Evolutionary conservation across 2,329 filamentous ascomycete genomes (phyloP).

Genomic region (Myriosclerotinia curreyana): DNA sequence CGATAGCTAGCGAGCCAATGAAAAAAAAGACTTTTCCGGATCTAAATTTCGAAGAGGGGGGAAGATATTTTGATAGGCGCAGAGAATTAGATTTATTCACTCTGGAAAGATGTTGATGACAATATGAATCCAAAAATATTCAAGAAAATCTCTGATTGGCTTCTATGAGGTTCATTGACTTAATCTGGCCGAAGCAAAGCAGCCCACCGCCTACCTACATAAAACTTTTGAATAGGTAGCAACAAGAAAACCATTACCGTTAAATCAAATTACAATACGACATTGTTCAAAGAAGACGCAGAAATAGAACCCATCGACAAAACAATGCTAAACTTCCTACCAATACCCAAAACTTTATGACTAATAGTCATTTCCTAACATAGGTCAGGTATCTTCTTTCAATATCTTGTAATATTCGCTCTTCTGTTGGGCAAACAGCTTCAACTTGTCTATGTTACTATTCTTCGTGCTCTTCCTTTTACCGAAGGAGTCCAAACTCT

Average conservation of each 20-base stretch:
- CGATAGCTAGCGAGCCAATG: constrained; percentile 5
- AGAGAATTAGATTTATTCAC: not conserved
- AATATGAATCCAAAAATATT: not conserved
- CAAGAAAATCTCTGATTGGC: not conserved
- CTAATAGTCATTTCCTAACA: not conserved
- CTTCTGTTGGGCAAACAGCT: not conserved
- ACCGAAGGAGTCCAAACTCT: not conserved
- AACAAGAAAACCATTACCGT: not conserved
- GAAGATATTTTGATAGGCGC: not conserved
- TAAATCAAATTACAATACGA: not conserved
- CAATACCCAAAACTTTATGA: not conserved
- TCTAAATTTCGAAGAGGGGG: not conserved
- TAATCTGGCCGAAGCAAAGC: not conserved
- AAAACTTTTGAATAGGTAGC: not conserved
- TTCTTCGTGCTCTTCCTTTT: not conserved
- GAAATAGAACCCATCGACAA: not conserved
- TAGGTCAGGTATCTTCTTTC: not conserved
- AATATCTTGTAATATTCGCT: not conserved
- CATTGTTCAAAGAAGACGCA: not conserved
- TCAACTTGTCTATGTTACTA: not conserved
- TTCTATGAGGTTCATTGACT: not conserved
- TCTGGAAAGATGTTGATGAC: not conserved
- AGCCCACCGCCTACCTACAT: no score
- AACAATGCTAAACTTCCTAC: no score
- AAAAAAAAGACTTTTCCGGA: not conserved